phyloP scores from a whole-genome alignment of 495 filamentous ascomycete genomes.

The Aspergillus leporis region DNA sequence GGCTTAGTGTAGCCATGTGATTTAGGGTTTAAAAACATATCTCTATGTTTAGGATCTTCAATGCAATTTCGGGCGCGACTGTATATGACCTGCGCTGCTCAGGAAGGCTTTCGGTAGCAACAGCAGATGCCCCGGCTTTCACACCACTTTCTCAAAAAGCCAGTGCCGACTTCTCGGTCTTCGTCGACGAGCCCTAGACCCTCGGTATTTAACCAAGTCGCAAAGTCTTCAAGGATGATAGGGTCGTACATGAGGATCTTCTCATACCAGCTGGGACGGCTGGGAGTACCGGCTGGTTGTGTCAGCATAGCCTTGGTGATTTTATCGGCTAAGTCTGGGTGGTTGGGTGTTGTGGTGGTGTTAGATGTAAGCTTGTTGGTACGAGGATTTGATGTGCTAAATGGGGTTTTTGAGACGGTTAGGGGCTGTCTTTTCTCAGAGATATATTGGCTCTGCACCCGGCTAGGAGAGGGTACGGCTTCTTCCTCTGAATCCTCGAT shows the following conservation, averaged over 20 bases:
- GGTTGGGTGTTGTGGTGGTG: slow-evolving; percentile 4
- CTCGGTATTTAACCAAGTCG: slow-evolving; percentile 77
- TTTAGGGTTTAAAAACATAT: too few relatives aligned
- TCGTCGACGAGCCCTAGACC: slow-evolving; percentile 60
- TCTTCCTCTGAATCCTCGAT: slow-evolving; percentile 67
- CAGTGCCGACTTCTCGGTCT: slow-evolving; percentile 62
- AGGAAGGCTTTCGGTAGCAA: slow-evolving; percentile 26
- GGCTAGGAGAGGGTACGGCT: slow-evolving; percentile 35
- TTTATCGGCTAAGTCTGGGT: slow-evolving; percentile 51
- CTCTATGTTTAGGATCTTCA: too few relatives aligned
- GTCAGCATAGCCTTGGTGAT: slow-evolving; percentile 68
- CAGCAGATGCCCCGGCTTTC: slow-evolving; percentile 80
- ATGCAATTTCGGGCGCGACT: too few relatives aligned
- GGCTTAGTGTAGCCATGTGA: too few relatives aligned
- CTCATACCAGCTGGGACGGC: slow-evolving; percentile 69
- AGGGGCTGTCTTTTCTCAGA: slow-evolving; percentile 5
- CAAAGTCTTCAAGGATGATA: slow-evolving; percentile 82
- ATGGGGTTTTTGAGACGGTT: slow-evolving; percentile 10
- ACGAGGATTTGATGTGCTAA: slow-evolving; percentile 9
- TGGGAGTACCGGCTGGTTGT: slow-evolving; percentile 42
- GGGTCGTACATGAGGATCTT: slow-evolving; percentile 95
- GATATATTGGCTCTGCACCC: slow-evolving; percentile 26
- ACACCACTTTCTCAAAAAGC: slow-evolving; percentile 79
- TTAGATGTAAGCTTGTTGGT: slow-evolving; percentile 5
- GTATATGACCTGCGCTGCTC: slow-evolving; percentile 1